Evolutionary conservation across 345 rosid genomes (phyloP).

Genomic region (Aquilaria yunnanensis): DNA sequence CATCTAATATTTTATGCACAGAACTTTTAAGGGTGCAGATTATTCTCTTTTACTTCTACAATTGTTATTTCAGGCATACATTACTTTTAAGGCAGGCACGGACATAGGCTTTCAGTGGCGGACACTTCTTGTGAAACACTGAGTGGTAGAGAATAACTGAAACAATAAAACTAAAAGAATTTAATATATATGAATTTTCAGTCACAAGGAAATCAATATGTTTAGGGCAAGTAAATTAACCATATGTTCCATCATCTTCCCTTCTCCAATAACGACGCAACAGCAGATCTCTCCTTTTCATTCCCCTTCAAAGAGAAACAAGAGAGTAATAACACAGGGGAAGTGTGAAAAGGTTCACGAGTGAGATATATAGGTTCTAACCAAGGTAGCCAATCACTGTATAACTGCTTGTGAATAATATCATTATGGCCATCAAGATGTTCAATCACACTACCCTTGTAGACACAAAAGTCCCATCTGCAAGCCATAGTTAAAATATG

Average conservation of each 20-base stretch:
- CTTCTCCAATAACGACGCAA: conserved; percentile 95
- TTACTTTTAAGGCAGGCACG: conserved; percentile 98
- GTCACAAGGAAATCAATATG: conserved; percentile 8
- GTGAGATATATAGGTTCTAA: conserved; percentile 21
- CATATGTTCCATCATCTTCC: conserved; percentile 97
- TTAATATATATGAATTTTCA: conserved; percentile 10
- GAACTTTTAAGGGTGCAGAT: neutral
- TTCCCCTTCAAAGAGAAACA: conserved; percentile 52
- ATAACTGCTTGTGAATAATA: conserved; percentile 80
- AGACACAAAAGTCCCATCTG: conserved; percentile 98
- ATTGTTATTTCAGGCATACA: conserved; percentile 47
- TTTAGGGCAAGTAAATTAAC: conserved; percentile 26
- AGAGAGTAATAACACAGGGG: conserved; percentile 13
- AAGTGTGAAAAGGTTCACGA: too few species aligned
- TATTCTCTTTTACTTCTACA: conserved; percentile 16
- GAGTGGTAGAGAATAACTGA: conserved; percentile 95
- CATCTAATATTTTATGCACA: conserved; percentile 2
- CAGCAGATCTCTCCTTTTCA: conserved; percentile 73
- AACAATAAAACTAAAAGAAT: conserved; percentile 19
- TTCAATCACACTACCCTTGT: conserved; percentile 85
- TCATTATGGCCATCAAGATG: conserved; percentile 96
- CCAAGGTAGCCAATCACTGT: conserved; percentile 89
- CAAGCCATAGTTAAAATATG: conserved; percentile 20
- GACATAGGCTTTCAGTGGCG: conserved; percentile 66
- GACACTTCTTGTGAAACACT: conserved; percentile 85